Percentiles rank a stretch among this genome's conserved stretches.
phyloP scores from a whole-genome alignment of 2,329 filamentous ascomycete species.

The Peltaster fructicola region DNA sequence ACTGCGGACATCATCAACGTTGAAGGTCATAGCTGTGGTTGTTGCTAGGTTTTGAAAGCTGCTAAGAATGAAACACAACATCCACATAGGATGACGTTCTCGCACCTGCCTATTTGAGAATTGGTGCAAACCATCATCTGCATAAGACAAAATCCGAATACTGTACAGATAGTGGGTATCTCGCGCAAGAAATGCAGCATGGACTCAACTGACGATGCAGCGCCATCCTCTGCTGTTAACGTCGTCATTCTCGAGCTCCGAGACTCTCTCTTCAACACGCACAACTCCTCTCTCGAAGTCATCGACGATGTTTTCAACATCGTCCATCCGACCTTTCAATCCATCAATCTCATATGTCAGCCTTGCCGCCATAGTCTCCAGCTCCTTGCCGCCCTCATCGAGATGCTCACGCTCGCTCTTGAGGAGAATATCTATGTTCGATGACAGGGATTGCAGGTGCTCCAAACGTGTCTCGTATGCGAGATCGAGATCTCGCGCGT shows the following conservation, averaged over 20 bases:
- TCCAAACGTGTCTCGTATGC: conserved; percentile 56
- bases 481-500: conserved; percentile 46
- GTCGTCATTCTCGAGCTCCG: conserved; percentile 44
- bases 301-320: conserved; percentile 66
- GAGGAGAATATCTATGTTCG: conserved; percentile 51
- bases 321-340: conserved; percentile 62
- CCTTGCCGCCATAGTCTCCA: conserved; percentile 67
- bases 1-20: conserved; percentile 37
- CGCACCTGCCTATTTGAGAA: too few species aligned
- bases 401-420: conserved; percentile 50
- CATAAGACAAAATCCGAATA: too few species aligned
- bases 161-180: too few species aligned
- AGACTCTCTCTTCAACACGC: conserved; percentile 24
- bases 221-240: conserved; percentile 12
- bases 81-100: too few species aligned
- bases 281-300: conserved; percentile 65
- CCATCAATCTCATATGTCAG: conserved; percentile 82
- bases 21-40: too few species aligned
- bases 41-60: too few species aligned
- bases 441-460: conserved; percentile 48
- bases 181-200: too few species aligned
- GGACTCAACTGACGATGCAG: conserved; percentile 15
- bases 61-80: too few species aligned
- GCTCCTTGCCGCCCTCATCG: conserved; percentile 54
- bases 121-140: too few species aligned